These are phyloP conservation scores for Colletotrichum shisoi DNA, from an alignment of 2,329 filamentous ascomycete species.

Conservation along the genomic window DNA sequence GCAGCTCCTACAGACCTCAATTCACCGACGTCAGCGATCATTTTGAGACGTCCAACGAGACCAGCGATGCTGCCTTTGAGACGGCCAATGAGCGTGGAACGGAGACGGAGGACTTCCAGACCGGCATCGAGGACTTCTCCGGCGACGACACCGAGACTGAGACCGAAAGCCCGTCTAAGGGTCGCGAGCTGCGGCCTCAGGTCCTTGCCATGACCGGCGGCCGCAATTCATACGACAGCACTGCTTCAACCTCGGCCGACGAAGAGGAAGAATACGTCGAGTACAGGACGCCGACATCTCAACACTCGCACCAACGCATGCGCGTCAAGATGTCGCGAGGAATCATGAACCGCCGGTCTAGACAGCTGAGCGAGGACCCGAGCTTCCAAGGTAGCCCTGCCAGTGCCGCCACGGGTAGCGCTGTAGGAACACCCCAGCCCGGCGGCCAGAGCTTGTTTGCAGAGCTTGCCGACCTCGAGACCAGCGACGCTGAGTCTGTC, in stretches of 20 bases:
- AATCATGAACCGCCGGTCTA: constrained; percentile 65
- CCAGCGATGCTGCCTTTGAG: constrained; percentile 70
- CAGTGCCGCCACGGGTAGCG: constrained; percentile 61
- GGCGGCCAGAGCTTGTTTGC: constrained; percentile 83
- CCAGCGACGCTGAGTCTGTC: constrained; percentile 75
- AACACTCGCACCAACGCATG: constrained; percentile 71
- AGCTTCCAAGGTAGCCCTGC: constrained; percentile 66
- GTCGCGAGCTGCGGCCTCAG: constrained; percentile 54
- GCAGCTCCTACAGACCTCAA: constrained; percentile 27
- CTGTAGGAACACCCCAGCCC: constrained; percentile 58
- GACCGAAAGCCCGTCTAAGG: constrained; percentile 71
- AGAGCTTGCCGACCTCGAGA: constrained; percentile 82
- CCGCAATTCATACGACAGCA: constrained; percentile 80
- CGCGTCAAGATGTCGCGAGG: constrained; percentile 75
- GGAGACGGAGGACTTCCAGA: constrained; percentile 95
- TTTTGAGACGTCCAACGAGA: constrained; percentile 85
- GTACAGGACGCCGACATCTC: constrained; percentile 66
- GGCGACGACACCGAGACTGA: constrained; percentile 81
- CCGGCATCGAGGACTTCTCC: constrained; percentile 79
- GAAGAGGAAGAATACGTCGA: constrained; percentile 66
- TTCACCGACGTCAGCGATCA: constrained; percentile 67
- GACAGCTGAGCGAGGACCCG: constrained; percentile 68
- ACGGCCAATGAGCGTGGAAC: constrained; percentile 81
- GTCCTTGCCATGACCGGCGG: constrained; percentile 56
- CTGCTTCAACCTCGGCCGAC: constrained; percentile 84